A percentile compares a stretch with the other conserved stretches of the same genome.
Conservation (phyloP, 129 eudicot genomes). For the Flaveria brownii region DNA sequence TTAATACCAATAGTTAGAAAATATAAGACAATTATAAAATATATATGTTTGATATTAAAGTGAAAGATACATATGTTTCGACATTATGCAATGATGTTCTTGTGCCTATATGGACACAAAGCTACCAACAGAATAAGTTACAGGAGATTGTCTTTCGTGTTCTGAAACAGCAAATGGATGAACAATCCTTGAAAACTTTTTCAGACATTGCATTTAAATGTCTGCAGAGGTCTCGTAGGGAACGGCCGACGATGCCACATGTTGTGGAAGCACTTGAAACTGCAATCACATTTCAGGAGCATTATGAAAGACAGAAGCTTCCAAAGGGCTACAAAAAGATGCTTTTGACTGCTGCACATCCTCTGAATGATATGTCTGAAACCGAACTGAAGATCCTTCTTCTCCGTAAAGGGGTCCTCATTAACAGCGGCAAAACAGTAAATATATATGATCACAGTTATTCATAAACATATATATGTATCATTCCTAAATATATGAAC, state of each 20-base stretch:
- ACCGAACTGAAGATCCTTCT: not conserved
- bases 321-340: not conserved
- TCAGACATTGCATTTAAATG: constrained; percentile 16
- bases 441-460: not conserved
- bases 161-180: constrained; percentile 4
- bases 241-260: constrained; percentile 3
- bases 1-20: no score
- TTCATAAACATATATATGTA: not conserved
- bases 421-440: not conserved
- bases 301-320: not conserved
- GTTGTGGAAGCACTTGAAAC: not conserved
- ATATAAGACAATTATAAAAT: no score
- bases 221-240: constrained; percentile 2
- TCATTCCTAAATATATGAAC: not conserved
- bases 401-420: constrained; percentile 1
- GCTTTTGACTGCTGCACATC: not conserved
- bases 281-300: not conserved
- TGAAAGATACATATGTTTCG: no score
- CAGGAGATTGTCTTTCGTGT: constrained; percentile 9
- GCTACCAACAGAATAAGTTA: not conserved
- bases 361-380: not conserved
- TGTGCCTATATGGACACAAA: not conserved
- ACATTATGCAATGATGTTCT: not conserved
- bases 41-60: no score
- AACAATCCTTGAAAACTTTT: not conserved